Evolutionary conservation across 2,329 filamentous ascomycete genomes (phyloP).

Genomic region (Colletotrichum karsti): DNA sequence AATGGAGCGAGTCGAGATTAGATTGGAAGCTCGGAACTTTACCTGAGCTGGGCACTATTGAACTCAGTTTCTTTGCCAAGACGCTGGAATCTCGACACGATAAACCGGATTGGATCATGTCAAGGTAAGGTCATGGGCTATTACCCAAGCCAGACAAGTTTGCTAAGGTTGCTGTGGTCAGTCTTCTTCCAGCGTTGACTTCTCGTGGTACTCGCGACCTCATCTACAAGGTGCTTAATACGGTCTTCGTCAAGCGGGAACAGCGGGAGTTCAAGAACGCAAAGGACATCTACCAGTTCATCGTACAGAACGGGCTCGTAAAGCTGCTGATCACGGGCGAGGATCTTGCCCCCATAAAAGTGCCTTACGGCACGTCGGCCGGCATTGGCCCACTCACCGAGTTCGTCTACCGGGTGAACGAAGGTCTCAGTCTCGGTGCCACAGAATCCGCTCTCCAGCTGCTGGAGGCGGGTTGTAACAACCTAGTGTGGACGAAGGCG

Average conservation of each 20-base stretch:
- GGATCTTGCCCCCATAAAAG: background rate
- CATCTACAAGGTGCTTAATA: background rate
- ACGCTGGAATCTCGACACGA: background rate
- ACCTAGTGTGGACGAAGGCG: background rate
- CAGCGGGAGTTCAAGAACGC: background rate
- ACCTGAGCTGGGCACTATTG: background rate
- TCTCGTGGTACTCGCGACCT: background rate
- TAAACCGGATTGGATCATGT: background rate
- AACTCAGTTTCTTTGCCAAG: background rate
- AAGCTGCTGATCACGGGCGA: background rate
- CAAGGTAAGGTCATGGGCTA: background rate
- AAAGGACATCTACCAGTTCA: background rate
- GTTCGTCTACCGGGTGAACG: background rate
- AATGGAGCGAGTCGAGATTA: background rate
- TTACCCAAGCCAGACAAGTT: no score
- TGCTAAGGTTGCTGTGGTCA: background rate
- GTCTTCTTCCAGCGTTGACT: background rate
- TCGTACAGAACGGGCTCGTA: background rate
- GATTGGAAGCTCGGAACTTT: background rate
- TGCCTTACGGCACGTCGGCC: background rate
- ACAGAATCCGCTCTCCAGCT: background rate
- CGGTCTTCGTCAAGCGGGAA: background rate
- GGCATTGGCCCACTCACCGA: background rate
- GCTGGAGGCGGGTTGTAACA: background rate
- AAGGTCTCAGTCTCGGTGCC: background rate